Conservation (phyloP, 108 stramenopile genomes). For the Thalassiosira profunda region DNA sequence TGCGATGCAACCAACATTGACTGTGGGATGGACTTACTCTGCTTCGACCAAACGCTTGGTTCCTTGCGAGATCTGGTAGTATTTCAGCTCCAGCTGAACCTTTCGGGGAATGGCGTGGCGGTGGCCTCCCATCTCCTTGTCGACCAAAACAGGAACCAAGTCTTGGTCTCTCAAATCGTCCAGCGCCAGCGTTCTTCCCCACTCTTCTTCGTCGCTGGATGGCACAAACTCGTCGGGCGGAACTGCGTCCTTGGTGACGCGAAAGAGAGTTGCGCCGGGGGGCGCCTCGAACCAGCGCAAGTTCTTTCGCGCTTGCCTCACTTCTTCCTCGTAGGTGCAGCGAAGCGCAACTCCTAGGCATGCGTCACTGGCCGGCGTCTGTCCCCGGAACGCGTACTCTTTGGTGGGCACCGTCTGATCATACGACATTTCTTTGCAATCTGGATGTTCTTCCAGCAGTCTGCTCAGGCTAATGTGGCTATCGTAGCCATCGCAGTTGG, state of each 20-base stretch:
- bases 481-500: slow-evolving; percentile 86
- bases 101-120: slow-evolving; percentile 65
- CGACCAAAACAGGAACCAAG: slow-evolving; percentile 67
- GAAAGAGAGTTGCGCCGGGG: slow-evolving; percentile 47
- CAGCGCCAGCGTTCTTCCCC: slow-evolving; percentile 33
- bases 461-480: slow-evolving; percentile 73
- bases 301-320: slow-evolving; percentile 30
- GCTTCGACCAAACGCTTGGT: slow-evolving; percentile 76
- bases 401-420: slow-evolving; percentile 49
- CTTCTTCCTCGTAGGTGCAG: slow-evolving; percentile 82
- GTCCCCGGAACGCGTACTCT: slow-evolving; percentile 45
- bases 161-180: slow-evolving; percentile 59
- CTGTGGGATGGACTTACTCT: too few relatives aligned
- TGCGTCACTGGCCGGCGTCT: slow-evolving; percentile 30
- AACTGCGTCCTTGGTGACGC: slow-evolving; percentile 73
- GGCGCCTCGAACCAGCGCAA: slow-evolving; percentile 83
- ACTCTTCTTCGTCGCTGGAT: slow-evolving; percentile 21
- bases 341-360: slow-evolving; percentile 44
- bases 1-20: too few relatives aligned
- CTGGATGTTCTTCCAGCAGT: slow-evolving; percentile 82
- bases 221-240: slow-evolving; percentile 21
- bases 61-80: slow-evolving; percentile 69
- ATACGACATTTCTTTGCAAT: slow-evolving; percentile 45
- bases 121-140: slow-evolving; percentile 50
- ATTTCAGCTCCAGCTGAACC: slow-evolving; percentile 61